A percentile compares a stretch with the other conserved stretches of the same genome.
Evolutionary conservation across 208 protist species (phyloP).

Genomic region (Zelonia costaricensis): DNA sequence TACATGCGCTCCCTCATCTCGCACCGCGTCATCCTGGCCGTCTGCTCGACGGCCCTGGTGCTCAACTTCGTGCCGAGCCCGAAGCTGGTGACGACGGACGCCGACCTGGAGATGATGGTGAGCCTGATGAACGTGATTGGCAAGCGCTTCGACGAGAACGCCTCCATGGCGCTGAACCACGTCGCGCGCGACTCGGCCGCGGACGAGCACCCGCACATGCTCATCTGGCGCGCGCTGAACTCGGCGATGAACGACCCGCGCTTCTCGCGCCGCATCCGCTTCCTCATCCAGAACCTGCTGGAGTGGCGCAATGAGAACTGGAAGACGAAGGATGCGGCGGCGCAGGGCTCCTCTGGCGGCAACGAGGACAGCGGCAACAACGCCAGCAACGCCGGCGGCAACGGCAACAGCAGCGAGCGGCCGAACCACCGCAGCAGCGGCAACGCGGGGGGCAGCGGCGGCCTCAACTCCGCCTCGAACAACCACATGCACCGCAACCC

Average conservation of each 20-base stretch:
- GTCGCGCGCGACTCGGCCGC: slow-evolving; percentile 16
- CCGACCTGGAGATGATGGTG: slow-evolving; percentile 81
- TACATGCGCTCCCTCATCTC: slow-evolving; percentile 75
- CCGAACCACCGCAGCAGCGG: slow-evolving; percentile 8
- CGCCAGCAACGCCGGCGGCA: slow-evolving; percentile 1
- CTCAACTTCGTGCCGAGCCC: slow-evolving; percentile 29
- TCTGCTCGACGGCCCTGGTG: slow-evolving; percentile 45
- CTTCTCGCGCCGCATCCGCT: slow-evolving; percentile 81
- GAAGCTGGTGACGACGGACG: slow-evolving; percentile 53
- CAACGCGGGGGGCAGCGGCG: slow-evolving; percentile 15
- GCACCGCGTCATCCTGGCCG: slow-evolving; percentile 62
- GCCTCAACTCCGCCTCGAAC: slow-evolving; percentile 9
- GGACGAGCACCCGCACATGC: slow-evolving; percentile 26
- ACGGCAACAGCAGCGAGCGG: slow-evolving; percentile 15
- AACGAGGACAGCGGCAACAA: slow-evolving; percentile 28
- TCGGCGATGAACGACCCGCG: slow-evolving; percentile 41
- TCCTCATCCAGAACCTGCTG: slow-evolving; percentile 85
- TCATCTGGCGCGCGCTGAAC: slow-evolving; percentile 61
- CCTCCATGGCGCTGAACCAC: slow-evolving; percentile 16
- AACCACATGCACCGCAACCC: slow-evolving; percentile 24
- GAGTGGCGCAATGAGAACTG: slow-evolving; percentile 69
- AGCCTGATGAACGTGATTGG: slow-evolving; percentile 85
- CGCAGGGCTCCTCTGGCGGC: slow-evolving; percentile 27
- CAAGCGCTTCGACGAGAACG: slow-evolving; percentile 72
- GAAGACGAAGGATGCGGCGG: slow-evolving; percentile 50